Evolutionary conservation across 2,329 filamentous ascomycete genomes (phyloP), one percentile per base, ranked within the genome.

Genomic region (Stromatinia cepivora): DNA sequence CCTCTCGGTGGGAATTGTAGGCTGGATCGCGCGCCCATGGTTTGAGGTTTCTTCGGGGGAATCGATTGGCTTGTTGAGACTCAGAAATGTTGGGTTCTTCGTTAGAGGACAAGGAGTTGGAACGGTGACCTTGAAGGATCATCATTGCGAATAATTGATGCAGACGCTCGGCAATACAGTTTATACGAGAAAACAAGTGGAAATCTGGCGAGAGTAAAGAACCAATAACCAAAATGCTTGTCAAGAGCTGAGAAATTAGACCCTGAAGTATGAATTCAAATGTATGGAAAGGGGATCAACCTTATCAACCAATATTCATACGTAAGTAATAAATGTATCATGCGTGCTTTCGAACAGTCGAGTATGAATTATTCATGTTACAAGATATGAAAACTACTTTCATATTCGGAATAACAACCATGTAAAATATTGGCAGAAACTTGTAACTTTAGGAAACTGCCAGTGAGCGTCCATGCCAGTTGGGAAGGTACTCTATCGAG

Each of bases 51-150:
- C 34, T 22, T 39, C 46, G 48, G 22, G 31, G 46, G 5, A 13
- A 28, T 53, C 20, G 46, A 22, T 25, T 39, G 46, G n/a, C 9
- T 64, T 52, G 31, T 28, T 39, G 61, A 22, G n/a, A 28, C n/a
- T 50, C 34, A 13, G 22, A 52, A 5, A 25, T 15, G 9, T 20
- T 2, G 34, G 10, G 2, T 20, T 39, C 34, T 17, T 39, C 46
- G 4, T 52, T n/a, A 22, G 46, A 64, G n/a, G 61, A 64, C 22
- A 36, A 11, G 31, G 61, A 64, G 31, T 52, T 52, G 10, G 61
- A 64, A 20, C 61, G 61, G 28, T 64, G 61, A 7, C 61, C 61
- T 64, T 64, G 61, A 20, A 64, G 61, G n/a, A 64, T 64, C 61
- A 64, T 64, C 61, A 64, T 64, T 13, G 22, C n/a, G 8, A 28